Conservation (phyloP, 2,329 filamentous ascomycete genomes). For the Daldinia eschscholtzii region DNA sequence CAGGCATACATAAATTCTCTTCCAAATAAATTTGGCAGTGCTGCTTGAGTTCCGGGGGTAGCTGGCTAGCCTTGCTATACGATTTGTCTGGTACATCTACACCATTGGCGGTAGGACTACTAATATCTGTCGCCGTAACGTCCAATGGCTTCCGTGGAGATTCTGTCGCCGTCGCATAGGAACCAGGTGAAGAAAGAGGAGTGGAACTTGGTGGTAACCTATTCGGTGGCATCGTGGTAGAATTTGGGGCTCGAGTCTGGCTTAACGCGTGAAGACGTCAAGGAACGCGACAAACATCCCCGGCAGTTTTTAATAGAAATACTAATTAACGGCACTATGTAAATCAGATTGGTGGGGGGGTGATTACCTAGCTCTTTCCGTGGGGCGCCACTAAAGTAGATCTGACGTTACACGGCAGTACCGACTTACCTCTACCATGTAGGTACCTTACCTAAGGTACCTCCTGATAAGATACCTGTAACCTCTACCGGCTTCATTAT, state of each 20-base stretch:
- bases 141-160: slow-evolving; percentile 36
- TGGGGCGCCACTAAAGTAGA: not conserved
- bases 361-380: not conserved
- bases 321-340: not conserved
- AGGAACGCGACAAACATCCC: slow-evolving; percentile 39
- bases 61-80: slow-evolving; percentile 66
- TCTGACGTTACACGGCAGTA: slow-evolving; percentile 10
- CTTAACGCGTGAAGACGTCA: slow-evolving; percentile 38
- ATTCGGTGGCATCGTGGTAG: slow-evolving; percentile 36
- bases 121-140: slow-evolving; percentile 40
- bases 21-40: slow-evolving; percentile 81
- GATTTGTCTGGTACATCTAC: slow-evolving; percentile 30
- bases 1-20: slow-evolving; percentile 74
- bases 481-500: not conserved
- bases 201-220: slow-evolving; percentile 28
- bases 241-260: slow-evolving; percentile 12
- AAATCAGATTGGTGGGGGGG: slow-evolving; percentile 5
- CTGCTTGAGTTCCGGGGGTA: slow-evolving; percentile 73
- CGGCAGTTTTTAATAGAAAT: slow-evolving; percentile 23
- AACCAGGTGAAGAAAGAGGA: slow-evolving; percentile 44
- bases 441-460: no score
- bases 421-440: no score
- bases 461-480: no score
- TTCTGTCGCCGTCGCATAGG: slow-evolving; percentile 46
- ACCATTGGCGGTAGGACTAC: slow-evolving; percentile 40